A percentile compares a stretch with the other conserved stretches of the same genome.
These are phyloP conservation scores for Aspergillus bridgeri DNA, from an alignment of 495 filamentous ascomycete species.

Conservation along the genomic window DNA sequence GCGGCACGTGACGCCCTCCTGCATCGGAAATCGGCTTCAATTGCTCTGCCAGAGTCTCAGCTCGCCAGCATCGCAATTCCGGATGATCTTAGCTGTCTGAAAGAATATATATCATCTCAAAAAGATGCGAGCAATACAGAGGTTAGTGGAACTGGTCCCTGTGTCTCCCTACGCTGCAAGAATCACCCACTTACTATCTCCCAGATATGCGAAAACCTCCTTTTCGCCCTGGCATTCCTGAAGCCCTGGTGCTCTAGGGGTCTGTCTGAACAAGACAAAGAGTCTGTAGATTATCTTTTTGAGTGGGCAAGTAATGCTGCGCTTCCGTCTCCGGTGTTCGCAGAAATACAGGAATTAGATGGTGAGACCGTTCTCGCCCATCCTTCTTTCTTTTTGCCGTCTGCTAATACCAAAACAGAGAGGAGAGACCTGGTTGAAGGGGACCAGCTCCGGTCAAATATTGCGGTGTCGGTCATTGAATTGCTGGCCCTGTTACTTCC, in stretches of 20 bases:
- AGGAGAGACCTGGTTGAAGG: constrained; percentile 20
- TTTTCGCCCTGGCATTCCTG: constrained; percentile 27
- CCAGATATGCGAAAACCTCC: constrained; percentile 33
- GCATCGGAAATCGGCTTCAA: constrained; percentile 9
- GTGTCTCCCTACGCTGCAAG: neutral
- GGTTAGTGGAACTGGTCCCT: constrained; percentile 16
- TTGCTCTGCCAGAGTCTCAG: constrained; percentile 14
- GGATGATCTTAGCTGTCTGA: constrained; percentile 23
- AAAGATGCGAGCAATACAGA: constrained; percentile 18
- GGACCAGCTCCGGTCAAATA: constrained; percentile 20
- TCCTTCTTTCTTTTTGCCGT: neutral
- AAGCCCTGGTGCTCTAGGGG: constrained; percentile 13
- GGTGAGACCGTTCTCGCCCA: constrained; percentile 13
- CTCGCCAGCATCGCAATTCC: constrained; percentile 9
- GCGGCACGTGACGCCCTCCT: constrained; percentile 28
- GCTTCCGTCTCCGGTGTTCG: constrained; percentile 36
- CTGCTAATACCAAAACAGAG: constrained; percentile 9
- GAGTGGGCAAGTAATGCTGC: constrained; percentile 33
- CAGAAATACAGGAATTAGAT: constrained; percentile 21
- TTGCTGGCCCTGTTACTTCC: constrained; percentile 17
- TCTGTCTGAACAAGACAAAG: constrained; percentile 24
- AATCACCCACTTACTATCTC: constrained; percentile 7
- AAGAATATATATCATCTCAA: constrained; percentile 30
- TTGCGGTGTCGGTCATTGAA: constrained; percentile 34
- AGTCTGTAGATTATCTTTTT: constrained; percentile 28